Conservation (phyloP, 176 grass and related monocot species). For the Zoysia japonica region DNA sequence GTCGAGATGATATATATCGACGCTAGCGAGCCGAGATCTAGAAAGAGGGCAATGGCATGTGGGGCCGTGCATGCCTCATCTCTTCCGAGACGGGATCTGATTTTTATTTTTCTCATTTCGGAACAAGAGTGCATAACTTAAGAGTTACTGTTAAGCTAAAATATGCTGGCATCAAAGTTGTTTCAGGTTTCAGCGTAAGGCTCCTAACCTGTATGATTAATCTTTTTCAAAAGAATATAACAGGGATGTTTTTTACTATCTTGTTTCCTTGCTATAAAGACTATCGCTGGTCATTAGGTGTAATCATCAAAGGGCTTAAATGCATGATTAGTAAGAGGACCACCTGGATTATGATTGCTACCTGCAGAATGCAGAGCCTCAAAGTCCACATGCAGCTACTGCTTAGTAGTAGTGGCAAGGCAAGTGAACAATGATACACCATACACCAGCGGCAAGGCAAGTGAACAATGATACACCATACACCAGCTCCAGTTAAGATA, state of each 20-base stretch:
- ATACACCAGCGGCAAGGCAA: background rate
- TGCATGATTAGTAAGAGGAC: conserved; percentile 40
- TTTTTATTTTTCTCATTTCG: background rate
- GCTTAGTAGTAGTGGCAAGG: background rate
- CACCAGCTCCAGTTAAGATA: conserved; percentile 22
- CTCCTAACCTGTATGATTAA: conserved; percentile 10
- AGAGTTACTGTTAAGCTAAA: background rate
- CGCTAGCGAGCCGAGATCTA: background rate
- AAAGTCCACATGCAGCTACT: background rate
- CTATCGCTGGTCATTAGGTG: conserved; percentile 34
- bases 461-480: background rate
- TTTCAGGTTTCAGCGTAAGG: background rate
- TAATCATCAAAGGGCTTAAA: conserved; percentile 34
- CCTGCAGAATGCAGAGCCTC: background rate
- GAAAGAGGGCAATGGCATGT: background rate
- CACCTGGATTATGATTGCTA: conserved; percentile 18
- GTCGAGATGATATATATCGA: conserved; percentile 29
- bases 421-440: background rate
- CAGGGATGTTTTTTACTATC: background rate
- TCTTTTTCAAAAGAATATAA: background rate
- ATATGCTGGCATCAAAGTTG: background rate
- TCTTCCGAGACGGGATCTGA: conserved; percentile 16
- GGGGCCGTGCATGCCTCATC: background rate
- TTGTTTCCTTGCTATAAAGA: conserved; percentile 42
- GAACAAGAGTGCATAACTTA: background rate